Conservation (phyloP, 257 asterid species). For the Nemophila menziesii region DNA sequence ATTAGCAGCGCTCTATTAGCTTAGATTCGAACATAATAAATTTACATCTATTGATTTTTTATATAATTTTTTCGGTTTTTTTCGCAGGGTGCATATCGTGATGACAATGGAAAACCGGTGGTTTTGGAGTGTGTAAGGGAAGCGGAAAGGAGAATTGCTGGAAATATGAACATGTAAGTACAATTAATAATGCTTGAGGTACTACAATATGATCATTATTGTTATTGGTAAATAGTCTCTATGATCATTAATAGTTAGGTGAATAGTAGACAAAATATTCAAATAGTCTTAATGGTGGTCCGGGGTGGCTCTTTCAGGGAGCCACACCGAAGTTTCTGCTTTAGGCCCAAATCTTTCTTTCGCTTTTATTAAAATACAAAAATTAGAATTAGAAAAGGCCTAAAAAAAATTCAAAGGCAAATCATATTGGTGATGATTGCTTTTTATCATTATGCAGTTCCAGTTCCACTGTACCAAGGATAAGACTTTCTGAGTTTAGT, state of each 20-base stretch:
- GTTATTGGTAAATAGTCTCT: background rate
- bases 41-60: too few relatives aligned
- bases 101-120: constrained; percentile 90
- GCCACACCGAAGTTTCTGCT: too few relatives aligned
- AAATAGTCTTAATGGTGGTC: constrained; percentile 17
- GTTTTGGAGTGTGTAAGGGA: constrained; percentile 94
- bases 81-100: constrained; percentile 82
- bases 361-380: too few relatives aligned
- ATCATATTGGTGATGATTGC: too few relatives aligned
- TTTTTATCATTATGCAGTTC: constrained; percentile 19
- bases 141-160: constrained; percentile 86
- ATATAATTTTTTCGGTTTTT: too few relatives aligned
- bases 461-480: constrained; percentile 14
- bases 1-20: too few relatives aligned
- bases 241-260: too few relatives aligned
- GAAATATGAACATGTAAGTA: constrained; percentile 60
- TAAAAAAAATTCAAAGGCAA: too few relatives aligned
- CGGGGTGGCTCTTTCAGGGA: constrained; percentile 10
- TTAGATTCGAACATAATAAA: too few relatives aligned
- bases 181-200: background rate
- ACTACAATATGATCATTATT: background rate
- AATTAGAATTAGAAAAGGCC: too few relatives aligned
- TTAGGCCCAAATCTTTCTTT: too few relatives aligned
- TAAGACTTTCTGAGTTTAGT: constrained; percentile 16
- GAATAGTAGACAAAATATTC: background rate